Conservation (phyloP, 306 rosid genomes). For the Fagus crenata region DNA sequence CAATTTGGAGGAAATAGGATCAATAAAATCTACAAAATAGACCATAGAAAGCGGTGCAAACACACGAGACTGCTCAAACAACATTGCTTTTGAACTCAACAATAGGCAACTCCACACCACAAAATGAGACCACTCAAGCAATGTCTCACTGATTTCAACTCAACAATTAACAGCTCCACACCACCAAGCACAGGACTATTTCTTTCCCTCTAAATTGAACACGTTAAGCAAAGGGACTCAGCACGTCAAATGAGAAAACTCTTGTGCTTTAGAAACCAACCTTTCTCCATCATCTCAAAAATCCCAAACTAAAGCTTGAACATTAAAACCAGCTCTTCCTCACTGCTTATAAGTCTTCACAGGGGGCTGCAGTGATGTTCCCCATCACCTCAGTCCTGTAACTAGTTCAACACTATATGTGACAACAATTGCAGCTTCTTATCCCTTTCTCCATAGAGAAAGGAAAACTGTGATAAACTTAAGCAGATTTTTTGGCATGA, state of each 20-base stretch:
- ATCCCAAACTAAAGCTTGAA: constrained; percentile 1
- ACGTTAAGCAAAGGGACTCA: no score
- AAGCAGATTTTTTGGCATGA: not conserved
- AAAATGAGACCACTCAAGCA: no score
- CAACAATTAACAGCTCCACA: no score
- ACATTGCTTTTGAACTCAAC: no score
- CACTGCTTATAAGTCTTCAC: not conserved
- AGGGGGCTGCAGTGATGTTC: constrained; percentile 3
- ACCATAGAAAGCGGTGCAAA: no score
- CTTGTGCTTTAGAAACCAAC: no score
- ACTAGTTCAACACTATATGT: not conserved
- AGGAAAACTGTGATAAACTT: not conserved
- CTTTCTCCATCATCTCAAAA: not conserved
- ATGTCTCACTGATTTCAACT: no score
- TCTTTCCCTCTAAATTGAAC: no score
- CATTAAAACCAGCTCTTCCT: constrained; percentile 6
- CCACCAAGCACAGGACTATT: no score
- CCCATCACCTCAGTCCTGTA: constrained; percentile 11
- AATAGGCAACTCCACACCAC: no score
- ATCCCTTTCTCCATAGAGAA: not conserved
- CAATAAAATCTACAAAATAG: not conserved
- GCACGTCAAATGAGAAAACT: no score
- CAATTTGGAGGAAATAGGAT: not conserved
- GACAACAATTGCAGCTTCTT: not conserved
- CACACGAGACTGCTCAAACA: no score